phyloP scores from a whole-genome alignment of 2,329 filamentous ascomycete genomes.

The Cercospora zeae-maydis region DNA sequence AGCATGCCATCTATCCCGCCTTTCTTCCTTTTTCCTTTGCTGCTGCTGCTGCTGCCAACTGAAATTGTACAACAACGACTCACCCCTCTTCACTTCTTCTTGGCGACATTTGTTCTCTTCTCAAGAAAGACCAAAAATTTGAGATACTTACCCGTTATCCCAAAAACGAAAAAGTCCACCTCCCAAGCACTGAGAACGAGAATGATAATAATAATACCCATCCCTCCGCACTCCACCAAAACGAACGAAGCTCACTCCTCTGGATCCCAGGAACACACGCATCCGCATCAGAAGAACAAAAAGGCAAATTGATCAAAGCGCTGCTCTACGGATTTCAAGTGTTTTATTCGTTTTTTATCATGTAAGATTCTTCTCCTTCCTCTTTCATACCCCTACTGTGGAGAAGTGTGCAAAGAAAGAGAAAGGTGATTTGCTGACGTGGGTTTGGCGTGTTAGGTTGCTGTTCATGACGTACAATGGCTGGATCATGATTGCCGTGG shows the following conservation, averaged over 20 bases:
- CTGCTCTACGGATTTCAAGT: constrained; percentile 86
- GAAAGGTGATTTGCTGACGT: constrained; percentile 2
- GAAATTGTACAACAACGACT: too few relatives aligned
- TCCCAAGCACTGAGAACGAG: not conserved
- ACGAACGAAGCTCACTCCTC: constrained; percentile 65
- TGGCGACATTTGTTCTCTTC: not conserved
- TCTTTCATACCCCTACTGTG: not conserved
- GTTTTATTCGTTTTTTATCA: constrained; percentile 99
- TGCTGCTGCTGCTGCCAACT: too few relatives aligned
- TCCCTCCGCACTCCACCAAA: not conserved
- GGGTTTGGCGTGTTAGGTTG: constrained; percentile 66
- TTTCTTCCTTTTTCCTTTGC: too few relatives aligned
- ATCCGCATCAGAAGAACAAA: constrained; percentile 50
- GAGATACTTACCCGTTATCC: not conserved
- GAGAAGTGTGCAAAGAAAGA: constrained; percentile 28
- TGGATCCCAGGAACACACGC: constrained; percentile 43
- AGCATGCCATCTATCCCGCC: too few relatives aligned
- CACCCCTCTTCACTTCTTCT: not conserved
- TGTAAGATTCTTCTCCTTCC: constrained; percentile 62
- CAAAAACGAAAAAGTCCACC: not conserved
- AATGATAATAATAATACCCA: not conserved
- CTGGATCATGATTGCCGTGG: constrained; percentile 91
- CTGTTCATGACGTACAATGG: constrained; percentile 99
- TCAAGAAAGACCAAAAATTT: not conserved
- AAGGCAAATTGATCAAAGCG: constrained; percentile 74